A percentile compares a stretch with the other conserved stretches of the same genome.
Conservation (phyloP, 768 basidiomycete species). For the Paxillus involutus region DNA sequence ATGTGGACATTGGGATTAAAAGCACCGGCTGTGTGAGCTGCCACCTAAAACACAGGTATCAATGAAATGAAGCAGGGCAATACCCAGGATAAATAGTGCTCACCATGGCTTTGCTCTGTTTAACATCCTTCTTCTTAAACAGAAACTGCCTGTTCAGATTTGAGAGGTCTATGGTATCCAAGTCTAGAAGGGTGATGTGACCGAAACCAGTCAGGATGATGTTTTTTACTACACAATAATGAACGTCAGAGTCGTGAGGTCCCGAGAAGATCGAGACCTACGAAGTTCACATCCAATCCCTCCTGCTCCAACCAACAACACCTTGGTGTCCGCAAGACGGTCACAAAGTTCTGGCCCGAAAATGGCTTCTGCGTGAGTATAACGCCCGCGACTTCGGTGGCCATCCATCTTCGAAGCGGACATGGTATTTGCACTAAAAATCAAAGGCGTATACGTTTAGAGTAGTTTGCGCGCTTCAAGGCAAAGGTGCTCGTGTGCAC, state of each 20-base stretch:
- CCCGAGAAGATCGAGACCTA: slow-evolving; percentile 37
- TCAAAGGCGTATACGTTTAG: background rate
- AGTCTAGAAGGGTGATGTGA: slow-evolving; percentile 87
- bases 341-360: slow-evolving; percentile 71
- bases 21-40: slow-evolving; percentile 74
- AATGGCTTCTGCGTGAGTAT: slow-evolving; percentile 70
- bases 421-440: slow-evolving; percentile 1
- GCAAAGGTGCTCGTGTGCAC: background rate
- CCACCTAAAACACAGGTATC: slow-evolving; percentile 50
- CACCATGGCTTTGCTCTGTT: slow-evolving; percentile 93
- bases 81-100: slow-evolving; percentile 11
- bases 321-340: slow-evolving; percentile 60
- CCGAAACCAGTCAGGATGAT: slow-evolving; percentile 92
- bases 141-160: slow-evolving; percentile 97
- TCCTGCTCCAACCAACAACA: slow-evolving; percentile 92
- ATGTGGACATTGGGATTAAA: slow-evolving; percentile 91
- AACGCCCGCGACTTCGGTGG: slow-evolving; percentile 34
- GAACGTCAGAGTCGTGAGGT: background rate
- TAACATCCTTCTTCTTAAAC: slow-evolving; percentile 96
- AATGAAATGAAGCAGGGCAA: background rate
- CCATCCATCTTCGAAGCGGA: slow-evolving; percentile 6
- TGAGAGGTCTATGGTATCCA: slow-evolving; percentile 98
- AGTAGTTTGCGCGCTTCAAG: background rate
- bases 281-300: slow-evolving; percentile 97
- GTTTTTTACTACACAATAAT: slow-evolving; percentile 78